These are phyloP conservation scores for Colletotrichum sp. DNA, from an alignment of 2,329 filamentous ascomycete genomes.

Conservation along the genomic window DNA sequence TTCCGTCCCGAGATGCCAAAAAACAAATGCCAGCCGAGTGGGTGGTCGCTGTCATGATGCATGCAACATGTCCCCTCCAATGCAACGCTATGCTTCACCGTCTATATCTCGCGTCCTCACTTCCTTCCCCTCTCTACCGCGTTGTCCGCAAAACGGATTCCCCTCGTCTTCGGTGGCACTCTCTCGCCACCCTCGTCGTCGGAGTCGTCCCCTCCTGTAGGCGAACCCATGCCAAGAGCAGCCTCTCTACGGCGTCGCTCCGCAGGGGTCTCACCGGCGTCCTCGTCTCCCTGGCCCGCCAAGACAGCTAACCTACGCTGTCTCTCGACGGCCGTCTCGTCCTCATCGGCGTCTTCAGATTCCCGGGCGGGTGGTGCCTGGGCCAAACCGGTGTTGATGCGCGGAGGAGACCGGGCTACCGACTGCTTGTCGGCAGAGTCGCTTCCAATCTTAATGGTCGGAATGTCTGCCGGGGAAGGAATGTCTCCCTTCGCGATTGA, in stretches of 20 bases:
- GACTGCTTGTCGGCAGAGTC: slow-evolving; percentile 1
- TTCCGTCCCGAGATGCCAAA: background rate
- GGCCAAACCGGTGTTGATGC: background rate
- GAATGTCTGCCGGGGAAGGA: background rate
- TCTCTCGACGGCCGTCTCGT: slow-evolving; percentile 75
- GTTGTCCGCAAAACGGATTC: slow-evolving; percentile 66
- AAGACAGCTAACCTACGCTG: slow-evolving; percentile 66
- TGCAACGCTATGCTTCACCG: slow-evolving; percentile 15
- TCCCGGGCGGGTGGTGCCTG: background rate
- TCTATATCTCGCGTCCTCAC: slow-evolving; percentile 7
- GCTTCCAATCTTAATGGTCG: background rate
- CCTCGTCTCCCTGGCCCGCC: slow-evolving; percentile 46
- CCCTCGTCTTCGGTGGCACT: slow-evolving; percentile 56
- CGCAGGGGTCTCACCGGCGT: slow-evolving; percentile 72
- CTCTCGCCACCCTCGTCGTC: slow-evolving; percentile 64
- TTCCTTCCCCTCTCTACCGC: slow-evolving; percentile 28
- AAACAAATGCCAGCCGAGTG: background rate
- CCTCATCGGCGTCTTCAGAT: slow-evolving; percentile 26
- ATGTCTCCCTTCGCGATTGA: slow-evolving; percentile 50
- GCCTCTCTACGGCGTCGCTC: slow-evolving; percentile 77
- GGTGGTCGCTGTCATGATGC: slow-evolving; percentile 15
- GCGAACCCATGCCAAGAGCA: slow-evolving; percentile 64
- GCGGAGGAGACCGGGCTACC: background rate
- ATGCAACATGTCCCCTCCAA: slow-evolving; percentile 1
- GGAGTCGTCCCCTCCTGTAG: slow-evolving; percentile 49